Evolutionary conservation across 164 flowering plant species (phyloP).

Genomic region (Stephania japonica): DNA sequence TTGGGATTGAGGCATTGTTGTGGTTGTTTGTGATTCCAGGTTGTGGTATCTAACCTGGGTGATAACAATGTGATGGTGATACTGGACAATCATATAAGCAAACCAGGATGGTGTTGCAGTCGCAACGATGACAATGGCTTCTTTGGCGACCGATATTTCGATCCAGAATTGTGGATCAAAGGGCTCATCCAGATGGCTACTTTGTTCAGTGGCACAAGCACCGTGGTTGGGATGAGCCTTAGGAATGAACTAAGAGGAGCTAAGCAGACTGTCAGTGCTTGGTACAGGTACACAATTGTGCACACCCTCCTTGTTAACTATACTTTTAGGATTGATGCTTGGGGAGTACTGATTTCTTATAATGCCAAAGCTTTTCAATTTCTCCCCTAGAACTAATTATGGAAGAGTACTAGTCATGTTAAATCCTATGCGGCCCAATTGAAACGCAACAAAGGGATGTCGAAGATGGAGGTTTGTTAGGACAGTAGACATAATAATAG

Average conservation of each 20-base stretch:
- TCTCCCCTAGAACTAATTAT: too few species aligned
- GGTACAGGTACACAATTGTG: slow-evolving; percentile 56
- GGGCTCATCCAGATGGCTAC: slow-evolving; percentile 66
- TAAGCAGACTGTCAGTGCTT: slow-evolving; percentile 47
- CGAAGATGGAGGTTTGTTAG: too few species aligned
- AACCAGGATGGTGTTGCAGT: slow-evolving; percentile 91
- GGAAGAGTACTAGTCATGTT: too few species aligned
- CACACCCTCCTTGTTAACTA: not conserved
- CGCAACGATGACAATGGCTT: slow-evolving; percentile 72
- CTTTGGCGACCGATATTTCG: slow-evolving; percentile 69
- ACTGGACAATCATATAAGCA: slow-evolving; percentile 78
- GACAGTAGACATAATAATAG: too few species aligned
- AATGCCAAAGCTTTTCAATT: too few species aligned
- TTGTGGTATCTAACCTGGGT: slow-evolving; percentile 58
- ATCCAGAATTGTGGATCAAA: slow-evolving; percentile 57
- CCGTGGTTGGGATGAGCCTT: slow-evolving; percentile 83
- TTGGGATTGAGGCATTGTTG: too few species aligned
- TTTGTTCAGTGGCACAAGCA: slow-evolving; percentile 38
- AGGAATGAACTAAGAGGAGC: slow-evolving; percentile 89
- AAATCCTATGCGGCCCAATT: too few species aligned
- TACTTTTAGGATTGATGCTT: not conserved
- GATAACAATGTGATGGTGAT: slow-evolving; percentile 67
- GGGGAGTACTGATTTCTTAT: too few species aligned
- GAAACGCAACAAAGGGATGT: too few species aligned
- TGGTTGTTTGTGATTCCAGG: slow-evolving; percentile 30